These are phyloP conservation scores for Lactarius sanguifluus DNA, from an alignment of 768 basidiomycete species.

Conservation along the genomic window DNA sequence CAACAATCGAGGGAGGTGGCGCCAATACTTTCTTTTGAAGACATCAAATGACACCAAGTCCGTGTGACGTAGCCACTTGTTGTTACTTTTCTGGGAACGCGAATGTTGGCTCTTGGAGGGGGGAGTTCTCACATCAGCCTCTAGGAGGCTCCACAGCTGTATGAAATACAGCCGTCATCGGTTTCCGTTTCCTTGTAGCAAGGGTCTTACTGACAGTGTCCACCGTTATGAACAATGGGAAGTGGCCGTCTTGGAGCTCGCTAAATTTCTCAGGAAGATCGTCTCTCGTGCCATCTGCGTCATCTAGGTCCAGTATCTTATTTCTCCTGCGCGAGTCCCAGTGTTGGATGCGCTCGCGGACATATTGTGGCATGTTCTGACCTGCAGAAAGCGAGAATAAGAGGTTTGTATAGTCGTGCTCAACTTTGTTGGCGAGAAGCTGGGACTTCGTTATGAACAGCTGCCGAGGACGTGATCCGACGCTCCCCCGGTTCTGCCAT, in stretches of 20 bases:
- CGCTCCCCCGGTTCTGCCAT: constrained; percentile 42
- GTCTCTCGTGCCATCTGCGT: constrained; percentile 41
- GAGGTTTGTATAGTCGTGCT: constrained; percentile 61
- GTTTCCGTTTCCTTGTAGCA: background rate
- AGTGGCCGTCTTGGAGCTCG: constrained; percentile 56
- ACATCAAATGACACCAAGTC: constrained; percentile 43
- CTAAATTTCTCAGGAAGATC: constrained; percentile 56
- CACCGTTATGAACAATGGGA: constrained; percentile 69
- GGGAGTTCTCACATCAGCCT: constrained; percentile 42
- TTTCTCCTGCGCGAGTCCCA: constrained; percentile 27
- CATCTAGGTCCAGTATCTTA: constrained; percentile 44
- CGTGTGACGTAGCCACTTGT: constrained; percentile 1
- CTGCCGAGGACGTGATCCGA: constrained; percentile 54
- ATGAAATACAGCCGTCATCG: constrained; percentile 1
- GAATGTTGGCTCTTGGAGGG: constrained; percentile 7
- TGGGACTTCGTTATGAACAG: constrained; percentile 72
- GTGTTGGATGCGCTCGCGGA: constrained; percentile 35
- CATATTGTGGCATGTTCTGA: constrained; percentile 40
- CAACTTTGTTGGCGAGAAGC: constrained; percentile 68
- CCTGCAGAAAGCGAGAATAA: constrained; percentile 44
- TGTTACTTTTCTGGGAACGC: constrained; percentile 3
- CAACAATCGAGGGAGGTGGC: constrained; percentile 51
- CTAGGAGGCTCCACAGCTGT: constrained; percentile 50
- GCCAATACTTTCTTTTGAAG: constrained; percentile 59
- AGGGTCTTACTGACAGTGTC: constrained; percentile 46